Base-by-base conservation (phyloP, 2,329 filamentous ascomycete species). In the Fusarium multiceps region DNA sequence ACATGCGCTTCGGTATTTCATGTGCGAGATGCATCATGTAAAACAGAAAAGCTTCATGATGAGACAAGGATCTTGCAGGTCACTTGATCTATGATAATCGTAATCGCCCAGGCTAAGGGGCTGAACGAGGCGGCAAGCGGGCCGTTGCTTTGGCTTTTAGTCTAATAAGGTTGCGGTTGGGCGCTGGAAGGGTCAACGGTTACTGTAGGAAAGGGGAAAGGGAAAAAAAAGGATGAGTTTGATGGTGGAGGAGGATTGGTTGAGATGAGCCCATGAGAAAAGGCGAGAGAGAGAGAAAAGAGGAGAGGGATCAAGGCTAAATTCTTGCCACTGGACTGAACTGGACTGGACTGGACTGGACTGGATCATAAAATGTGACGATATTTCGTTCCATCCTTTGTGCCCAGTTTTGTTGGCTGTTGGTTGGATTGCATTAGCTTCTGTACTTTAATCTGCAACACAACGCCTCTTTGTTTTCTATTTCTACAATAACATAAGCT, bases 291-390 rank as follows among this genome's bases (percentile, higher is more conserved):
- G 32, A 40, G 32, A 49, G 59, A 62, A 43, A 55, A 48, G 64
- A 54, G 51, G 57, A 55, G 55, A 61, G 62, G 63, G 57, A 73
- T 63, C 66, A 71, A 72, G 61, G 65, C 71, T 70, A 69, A 57
- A n/a, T 55, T 57, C 20, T 72, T 68, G 65, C 69, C 64, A 37
- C 34, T 37, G 34, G 32, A 63, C 60, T 63, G 32, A 11, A 4
- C 21, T 21, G 21, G 21, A 50, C 27, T 28, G 27, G 10, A 28
- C 60, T 63, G 32, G 21, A 51, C 27, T 28, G 27, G 27, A 28
- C 21, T 40, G 48, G 32, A 51, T 51, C 49, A 51, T 51, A 27
- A 51, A 63, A 63, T 63, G 58, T 63, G 58, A 63, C 42, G 58
- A 63, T 63, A 49, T 63, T 56, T 58, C 32, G 47, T 32, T 56